Evolutionary conservation across 176 grass and related monocot species (phyloP).

Genomic region (Pharus latifolius): DNA sequence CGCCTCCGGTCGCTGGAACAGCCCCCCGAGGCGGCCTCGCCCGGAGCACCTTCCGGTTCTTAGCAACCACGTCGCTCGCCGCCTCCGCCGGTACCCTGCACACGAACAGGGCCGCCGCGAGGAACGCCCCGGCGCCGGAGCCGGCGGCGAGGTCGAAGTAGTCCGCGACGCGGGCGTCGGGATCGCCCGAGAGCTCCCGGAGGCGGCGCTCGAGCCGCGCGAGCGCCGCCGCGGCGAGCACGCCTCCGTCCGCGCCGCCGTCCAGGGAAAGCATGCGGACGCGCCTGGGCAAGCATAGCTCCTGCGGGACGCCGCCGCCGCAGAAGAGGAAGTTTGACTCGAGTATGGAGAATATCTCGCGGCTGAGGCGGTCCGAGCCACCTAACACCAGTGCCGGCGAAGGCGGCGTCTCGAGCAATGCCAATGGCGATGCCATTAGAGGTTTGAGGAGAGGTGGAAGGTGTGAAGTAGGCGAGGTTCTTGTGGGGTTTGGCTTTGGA

Average conservation of each 20-base stretch:
- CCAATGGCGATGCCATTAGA: neutral
- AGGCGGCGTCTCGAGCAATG: neutral
- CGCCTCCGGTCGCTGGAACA: neutral
- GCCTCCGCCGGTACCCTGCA: constrained; percentile 11
- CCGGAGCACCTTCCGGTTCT: neutral
- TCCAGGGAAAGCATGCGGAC: constrained; percentile 32
- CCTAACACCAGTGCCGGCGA: too few species aligned
- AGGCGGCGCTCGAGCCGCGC: constrained; percentile 8
- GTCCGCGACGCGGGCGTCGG: neutral
- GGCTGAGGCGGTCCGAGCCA: neutral
- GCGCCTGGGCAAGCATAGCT: too few species aligned
- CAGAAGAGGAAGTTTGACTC: constrained; percentile 25
- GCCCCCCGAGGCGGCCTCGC: neutral
- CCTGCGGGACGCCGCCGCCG: neutral
- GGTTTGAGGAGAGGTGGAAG: too few species aligned
- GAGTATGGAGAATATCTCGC: constrained; percentile 35
- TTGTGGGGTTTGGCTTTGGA: too few species aligned
- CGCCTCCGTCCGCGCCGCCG: neutral
- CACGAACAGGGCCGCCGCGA: constrained; percentile 13
- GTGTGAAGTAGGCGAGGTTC: too few species aligned
- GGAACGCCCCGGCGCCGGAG: constrained; percentile 15
- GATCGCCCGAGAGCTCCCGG: constrained; percentile 14
- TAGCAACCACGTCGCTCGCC: neutral
- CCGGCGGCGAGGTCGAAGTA: constrained; percentile 30
- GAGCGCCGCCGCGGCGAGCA: neutral